These are phyloP conservation scores for Barnettozyma salicaria DNA, from an alignment of 805 yeast genomes.

Conservation along the genomic window DNA sequence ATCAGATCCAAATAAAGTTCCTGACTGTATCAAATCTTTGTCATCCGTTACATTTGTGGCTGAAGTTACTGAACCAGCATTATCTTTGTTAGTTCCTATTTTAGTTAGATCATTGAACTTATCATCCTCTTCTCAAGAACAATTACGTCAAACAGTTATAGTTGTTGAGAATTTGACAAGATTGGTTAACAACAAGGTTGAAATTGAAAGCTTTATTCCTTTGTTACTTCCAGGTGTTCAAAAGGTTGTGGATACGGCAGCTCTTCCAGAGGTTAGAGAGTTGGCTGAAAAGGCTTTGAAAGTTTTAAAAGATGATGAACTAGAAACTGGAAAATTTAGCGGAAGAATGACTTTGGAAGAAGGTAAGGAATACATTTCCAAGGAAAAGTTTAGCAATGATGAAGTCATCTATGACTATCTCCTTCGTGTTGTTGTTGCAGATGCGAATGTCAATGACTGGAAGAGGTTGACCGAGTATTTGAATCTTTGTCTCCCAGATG, in stretches of 20 bases:
- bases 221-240: conserved; percentile 84
- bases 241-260: conserved; percentile 83
- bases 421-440: conserved; percentile 47
- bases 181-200: conserved; percentile 87
- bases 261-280: conserved; percentile 94
- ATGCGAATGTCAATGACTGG: conserved; percentile 73
- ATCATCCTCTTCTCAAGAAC: conserved; percentile 86
- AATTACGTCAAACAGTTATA: conserved; percentile 92
- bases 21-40: conserved; percentile 80
- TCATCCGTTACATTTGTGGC: conserved; percentile 96
- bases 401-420: conserved; percentile 42
- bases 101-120: conserved; percentile 82
- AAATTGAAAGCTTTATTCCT: conserved; percentile 85
- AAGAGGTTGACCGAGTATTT: conserved; percentile 53
- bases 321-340: conserved; percentile 65
- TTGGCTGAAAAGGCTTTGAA: conserved; percentile 80
- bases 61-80: conserved; percentile 95
- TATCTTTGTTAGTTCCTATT: conserved; percentile 86
- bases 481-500: conserved; percentile 33
- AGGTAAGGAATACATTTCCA: conserved; percentile 40
- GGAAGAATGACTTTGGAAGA: conserved; percentile 61
- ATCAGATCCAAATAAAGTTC: conserved; percentile 84
- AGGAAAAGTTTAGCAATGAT: conserved; percentile 30
- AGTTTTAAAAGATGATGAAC: conserved; percentile 79
- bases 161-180: conserved; percentile 95